Evolutionary conservation across 768 basidiomycete species (phyloP), one percentile per base, ranked within the genome.

Genomic region (Podaxis sp.): DNA sequence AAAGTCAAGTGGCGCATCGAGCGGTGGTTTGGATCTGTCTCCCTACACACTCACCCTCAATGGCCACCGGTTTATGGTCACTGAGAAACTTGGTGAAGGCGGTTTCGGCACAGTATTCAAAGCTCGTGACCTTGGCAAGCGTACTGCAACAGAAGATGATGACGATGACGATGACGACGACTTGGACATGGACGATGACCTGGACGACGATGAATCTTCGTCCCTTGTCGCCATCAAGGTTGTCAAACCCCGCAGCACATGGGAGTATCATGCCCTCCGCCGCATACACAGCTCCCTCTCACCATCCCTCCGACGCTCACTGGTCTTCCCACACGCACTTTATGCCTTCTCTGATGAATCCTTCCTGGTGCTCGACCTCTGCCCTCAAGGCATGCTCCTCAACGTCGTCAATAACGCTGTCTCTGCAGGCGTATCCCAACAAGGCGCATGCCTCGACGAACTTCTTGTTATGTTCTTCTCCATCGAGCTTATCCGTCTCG

Each of bases 21-120:
- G 75, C 36, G 76, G 70, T 77, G 37, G 75, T 77, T 52, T 69
- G 75, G 7, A 72, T 80, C 33, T 33, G 10, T 75, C 76, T 40
- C 73, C 70, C 24, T 81, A 90, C 72, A 68, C 83, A 22, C 71
- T 99, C 46, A 77, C 75, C 17, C 77, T 98, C n/a, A 80, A 80
- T 50, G 88, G 82, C 2, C 84, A 82, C 62, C 78, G 78, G 57
- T 94, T 91, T 69, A 83, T 83, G 58, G 86, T 98, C 3, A 77
- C 81, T 2, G 90, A 90, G 65, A 99, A 99, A 73, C 81, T 99
- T 24, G 97, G 97, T 17, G 97, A 99, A 76, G 97, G 97, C 4
- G 94, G 96, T 0, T 99, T 96, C 68, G 97, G 96, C 2, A 85
- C 90, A 2, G 97, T 99, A n/a, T 99, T 96, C 79, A 85, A 89